Evolutionary conservation across 2,329 filamentous ascomycete genomes (phyloP).

Genomic region (Penicillium polonicum): DNA sequence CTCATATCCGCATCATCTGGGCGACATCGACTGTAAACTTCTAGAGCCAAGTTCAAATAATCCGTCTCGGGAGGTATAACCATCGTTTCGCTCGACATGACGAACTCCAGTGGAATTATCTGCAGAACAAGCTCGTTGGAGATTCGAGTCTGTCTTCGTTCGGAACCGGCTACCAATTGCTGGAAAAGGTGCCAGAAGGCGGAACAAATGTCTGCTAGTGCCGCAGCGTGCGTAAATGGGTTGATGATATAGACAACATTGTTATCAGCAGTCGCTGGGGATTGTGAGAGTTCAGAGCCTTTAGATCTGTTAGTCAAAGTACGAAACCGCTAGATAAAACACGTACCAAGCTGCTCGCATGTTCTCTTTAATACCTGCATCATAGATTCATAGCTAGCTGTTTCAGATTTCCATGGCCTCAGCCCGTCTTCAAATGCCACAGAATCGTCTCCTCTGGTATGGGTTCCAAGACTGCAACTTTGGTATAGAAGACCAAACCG

Average conservation of each 20-base stretch:
- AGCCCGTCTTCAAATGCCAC: slow-evolving; percentile 42
- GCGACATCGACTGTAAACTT: slow-evolving; percentile 59
- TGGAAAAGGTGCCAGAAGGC: slow-evolving; percentile 59
- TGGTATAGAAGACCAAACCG: slow-evolving; percentile 57
- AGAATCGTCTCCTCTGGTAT: slow-evolving; percentile 45
- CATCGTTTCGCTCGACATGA: slow-evolving; percentile 53
- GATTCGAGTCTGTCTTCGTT: slow-evolving; percentile 31
- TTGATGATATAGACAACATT: slow-evolving; percentile 61
- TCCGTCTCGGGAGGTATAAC: slow-evolving; percentile 51
- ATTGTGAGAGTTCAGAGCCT: slow-evolving; percentile 39
- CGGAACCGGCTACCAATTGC: slow-evolving; percentile 47
- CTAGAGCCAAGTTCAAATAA: slow-evolving; percentile 53
- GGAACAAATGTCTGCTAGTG: slow-evolving; percentile 53
- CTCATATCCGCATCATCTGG: slow-evolving; percentile 39
- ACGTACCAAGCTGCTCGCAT: slow-evolving; percentile 41
- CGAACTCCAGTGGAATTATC: slow-evolving; percentile 56
- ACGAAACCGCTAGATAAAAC: background rate
- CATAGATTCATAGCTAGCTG: slow-evolving; percentile 31
- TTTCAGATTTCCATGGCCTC: slow-evolving; percentile 36
- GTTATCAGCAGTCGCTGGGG: slow-evolving; percentile 38
- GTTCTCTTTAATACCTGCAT: slow-evolving; percentile 37
- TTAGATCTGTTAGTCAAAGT: slow-evolving; percentile 12
- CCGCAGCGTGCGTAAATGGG: slow-evolving; percentile 50
- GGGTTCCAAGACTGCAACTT: slow-evolving; percentile 56
- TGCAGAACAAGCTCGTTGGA: slow-evolving; percentile 56